phyloP scores from a whole-genome alignment of 2,329 filamentous ascomycete species.

The Neopestalotiopsis sp. region DNA sequence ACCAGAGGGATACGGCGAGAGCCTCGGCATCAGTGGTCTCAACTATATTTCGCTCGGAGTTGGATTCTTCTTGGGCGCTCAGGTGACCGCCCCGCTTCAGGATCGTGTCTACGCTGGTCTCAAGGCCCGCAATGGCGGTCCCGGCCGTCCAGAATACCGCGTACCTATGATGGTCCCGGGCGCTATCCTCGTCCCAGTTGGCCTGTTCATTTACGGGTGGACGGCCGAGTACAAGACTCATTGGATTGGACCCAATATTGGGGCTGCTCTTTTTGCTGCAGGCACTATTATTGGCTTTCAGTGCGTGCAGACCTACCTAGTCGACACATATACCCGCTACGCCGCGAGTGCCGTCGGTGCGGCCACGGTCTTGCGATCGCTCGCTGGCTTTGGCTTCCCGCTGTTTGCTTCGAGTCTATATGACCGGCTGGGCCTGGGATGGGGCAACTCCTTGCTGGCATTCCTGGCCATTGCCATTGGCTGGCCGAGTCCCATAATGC shows the following conservation, averaged over 20 bases:
- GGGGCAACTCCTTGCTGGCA: constrained; percentile 49
- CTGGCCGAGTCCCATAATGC: constrained; percentile 51
- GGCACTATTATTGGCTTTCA: constrained; percentile 49
- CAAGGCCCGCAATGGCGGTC: constrained; percentile 43
- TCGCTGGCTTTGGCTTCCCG: constrained; percentile 58
- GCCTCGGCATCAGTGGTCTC: constrained; percentile 39
- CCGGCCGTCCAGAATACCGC: constrained; percentile 48
- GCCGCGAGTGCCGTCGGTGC: constrained; percentile 52
- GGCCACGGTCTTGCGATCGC: constrained; percentile 48
- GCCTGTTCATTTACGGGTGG: constrained; percentile 53
- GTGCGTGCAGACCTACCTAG: constrained; percentile 52
- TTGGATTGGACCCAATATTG: constrained; percentile 53
- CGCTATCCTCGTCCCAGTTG: constrained; percentile 46
- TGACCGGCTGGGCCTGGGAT: constrained; percentile 48
- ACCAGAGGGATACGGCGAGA: constrained; percentile 38
- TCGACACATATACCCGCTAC: constrained; percentile 53
- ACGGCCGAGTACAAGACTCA: constrained; percentile 47
- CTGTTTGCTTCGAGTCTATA: constrained; percentile 57
- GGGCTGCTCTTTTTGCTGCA: constrained; percentile 43
- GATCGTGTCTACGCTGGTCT: constrained; percentile 52
- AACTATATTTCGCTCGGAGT: constrained; percentile 44
- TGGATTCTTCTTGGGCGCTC: constrained; percentile 43
- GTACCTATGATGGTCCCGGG: constrained; percentile 49
- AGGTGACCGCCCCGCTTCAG: constrained; percentile 48
- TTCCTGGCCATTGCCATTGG: constrained; percentile 60